phyloP scores from a whole-genome alignment of 2,329 filamentous ascomycete genomes.

The Penicillium aurantiogriseum region DNA sequence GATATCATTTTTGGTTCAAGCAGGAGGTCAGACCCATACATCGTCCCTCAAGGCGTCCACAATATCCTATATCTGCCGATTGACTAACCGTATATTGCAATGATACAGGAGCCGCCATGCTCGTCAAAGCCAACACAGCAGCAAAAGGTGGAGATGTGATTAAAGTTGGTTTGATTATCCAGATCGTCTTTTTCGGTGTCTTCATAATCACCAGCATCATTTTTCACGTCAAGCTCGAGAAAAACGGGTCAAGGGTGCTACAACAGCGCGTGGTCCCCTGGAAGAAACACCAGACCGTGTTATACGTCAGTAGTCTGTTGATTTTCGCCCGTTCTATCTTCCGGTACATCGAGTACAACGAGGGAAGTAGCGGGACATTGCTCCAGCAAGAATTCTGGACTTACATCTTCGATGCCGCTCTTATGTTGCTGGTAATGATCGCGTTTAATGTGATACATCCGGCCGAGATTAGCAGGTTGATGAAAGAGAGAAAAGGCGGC shows the following conservation, averaged over 20 bases:
- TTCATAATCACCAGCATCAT: background rate
- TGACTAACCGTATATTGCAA: background rate
- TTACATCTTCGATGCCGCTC: background rate
- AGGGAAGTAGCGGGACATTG: background rate
- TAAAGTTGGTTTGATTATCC: background rate
- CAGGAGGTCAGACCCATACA: constrained; percentile 21
- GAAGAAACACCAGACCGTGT: background rate
- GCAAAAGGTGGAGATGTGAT: background rate
- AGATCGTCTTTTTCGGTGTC: background rate
- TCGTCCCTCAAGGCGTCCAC: background rate
- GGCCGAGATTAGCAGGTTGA: background rate
- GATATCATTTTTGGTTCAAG: constrained; percentile 31
- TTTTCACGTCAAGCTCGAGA: background rate
- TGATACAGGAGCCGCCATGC: background rate
- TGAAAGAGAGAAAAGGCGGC: background rate
- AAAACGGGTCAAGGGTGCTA: background rate
- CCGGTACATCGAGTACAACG: constrained; percentile 1
- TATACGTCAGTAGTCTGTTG: background rate
- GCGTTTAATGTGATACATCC: background rate
- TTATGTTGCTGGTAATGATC: background rate
- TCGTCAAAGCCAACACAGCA: background rate
- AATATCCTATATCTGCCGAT: too few species aligned
- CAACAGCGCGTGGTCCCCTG: background rate
- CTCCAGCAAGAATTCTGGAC: background rate
- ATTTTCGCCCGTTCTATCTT: background rate